Conservation (phyloP, 305 asterid species). For the Petunia hybrid region DNA sequence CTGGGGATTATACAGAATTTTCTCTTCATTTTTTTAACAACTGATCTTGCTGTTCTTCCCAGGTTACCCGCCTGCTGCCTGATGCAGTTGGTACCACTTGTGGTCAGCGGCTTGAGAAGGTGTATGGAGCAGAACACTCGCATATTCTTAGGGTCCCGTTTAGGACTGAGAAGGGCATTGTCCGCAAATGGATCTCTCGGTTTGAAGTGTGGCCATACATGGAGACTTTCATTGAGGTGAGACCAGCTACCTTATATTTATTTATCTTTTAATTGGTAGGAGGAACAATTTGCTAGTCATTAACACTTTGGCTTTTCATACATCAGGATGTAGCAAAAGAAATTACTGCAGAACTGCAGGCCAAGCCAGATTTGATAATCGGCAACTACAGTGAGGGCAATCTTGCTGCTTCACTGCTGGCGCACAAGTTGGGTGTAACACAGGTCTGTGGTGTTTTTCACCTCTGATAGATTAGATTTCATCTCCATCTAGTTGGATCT, state of each 20-base stretch:
- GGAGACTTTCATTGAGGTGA: slow-evolving; percentile 56
- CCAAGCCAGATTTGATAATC: slow-evolving; percentile 53
- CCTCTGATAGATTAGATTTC: background rate
- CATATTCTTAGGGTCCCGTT: slow-evolving; percentile 57
- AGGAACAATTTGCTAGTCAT: background rate
- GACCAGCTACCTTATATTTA: background rate
- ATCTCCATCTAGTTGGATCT: background rate
- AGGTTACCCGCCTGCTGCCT: slow-evolving; percentile 49
- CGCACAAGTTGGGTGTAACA: slow-evolving; percentile 56
- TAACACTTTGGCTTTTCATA: background rate
- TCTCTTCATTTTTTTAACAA: slow-evolving; percentile 7
- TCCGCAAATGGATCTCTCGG: slow-evolving; percentile 55
- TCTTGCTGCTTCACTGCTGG: slow-evolving; percentile 54
- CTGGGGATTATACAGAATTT: background rate
- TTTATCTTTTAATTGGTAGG: background rate
- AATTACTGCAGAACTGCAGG: slow-evolving; percentile 49
- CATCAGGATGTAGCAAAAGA: slow-evolving; percentile 55
- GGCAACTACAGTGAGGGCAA: slow-evolving; percentile 59
- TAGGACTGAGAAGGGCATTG: slow-evolving; percentile 52
- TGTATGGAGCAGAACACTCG: slow-evolving; percentile 45
- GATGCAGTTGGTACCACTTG: slow-evolving; percentile 54
- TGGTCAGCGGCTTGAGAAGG: slow-evolving; percentile 49
- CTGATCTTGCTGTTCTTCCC: background rate
- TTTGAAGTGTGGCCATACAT: slow-evolving; percentile 62
- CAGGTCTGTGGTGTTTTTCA: slow-evolving; percentile 37